phyloP scores from a whole-genome alignment of 371 early-diverging fungal species.

The Lichtheimia ramosa region DNA sequence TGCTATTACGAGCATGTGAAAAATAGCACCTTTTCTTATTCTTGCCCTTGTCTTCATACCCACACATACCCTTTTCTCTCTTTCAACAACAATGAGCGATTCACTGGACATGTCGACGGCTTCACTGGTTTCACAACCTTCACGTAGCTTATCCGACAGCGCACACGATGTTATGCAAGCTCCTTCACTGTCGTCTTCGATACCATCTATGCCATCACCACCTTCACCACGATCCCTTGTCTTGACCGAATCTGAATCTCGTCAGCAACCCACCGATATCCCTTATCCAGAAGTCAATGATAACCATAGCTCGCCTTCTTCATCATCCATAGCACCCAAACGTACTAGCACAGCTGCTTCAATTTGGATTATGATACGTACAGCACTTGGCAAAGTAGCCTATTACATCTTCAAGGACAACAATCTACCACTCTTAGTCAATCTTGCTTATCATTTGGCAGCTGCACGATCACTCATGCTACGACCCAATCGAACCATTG shows the following conservation, averaged over 20 bases:
- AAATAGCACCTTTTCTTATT: background rate
- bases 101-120: slow-evolving; percentile 41
- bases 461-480: slow-evolving; percentile 31
- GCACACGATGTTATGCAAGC: background rate
- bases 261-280: background rate
- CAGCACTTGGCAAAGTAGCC: background rate
- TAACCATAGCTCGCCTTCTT: background rate
- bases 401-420: slow-evolving; percentile 42
- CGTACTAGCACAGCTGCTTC: background rate
- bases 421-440: slow-evolving; percentile 37
- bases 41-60: too few relatives aligned
- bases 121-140: slow-evolving; percentile 19
- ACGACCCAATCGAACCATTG: slow-evolving; percentile 18
- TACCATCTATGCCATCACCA: slow-evolving; percentile 11
- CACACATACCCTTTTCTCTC: background rate
- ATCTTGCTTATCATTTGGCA: slow-evolving; percentile 30
- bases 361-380: background rate
- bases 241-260: slow-evolving; percentile 4
- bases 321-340: background rate
- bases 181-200: background rate
- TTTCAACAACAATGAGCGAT: slow-evolving; percentile 12
- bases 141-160: slow-evolving; percentile 5
- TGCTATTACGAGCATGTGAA: too few relatives aligned
- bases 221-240: slow-evolving; percentile 15
- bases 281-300: background rate